Base-by-base conservation (phyloP, 2,329 filamentous ascomycete genomes). In the Pseudocercospora crystallina region DNA sequence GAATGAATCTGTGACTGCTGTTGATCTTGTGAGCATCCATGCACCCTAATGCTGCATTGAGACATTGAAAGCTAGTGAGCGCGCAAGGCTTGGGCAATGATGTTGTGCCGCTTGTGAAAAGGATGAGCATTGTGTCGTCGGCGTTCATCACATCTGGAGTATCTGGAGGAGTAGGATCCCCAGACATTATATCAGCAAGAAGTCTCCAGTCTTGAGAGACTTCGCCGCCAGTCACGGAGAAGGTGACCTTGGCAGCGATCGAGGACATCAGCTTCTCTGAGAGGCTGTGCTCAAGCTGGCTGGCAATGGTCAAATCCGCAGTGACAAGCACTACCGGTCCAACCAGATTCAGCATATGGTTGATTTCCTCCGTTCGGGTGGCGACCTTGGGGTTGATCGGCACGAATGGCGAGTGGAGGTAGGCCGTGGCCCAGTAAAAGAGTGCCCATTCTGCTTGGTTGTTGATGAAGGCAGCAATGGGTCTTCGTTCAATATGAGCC, bases 91-190 rank as follows among this genome's bases (percentile, higher is more conserved):
- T 79, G 5, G 76, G 74, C 0, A 69, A 60, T 5, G 73, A 74
- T 0, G 75, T 77, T n/a, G 75, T 79, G 14, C 76, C 76, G 55
- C 75, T 77, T 14, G 75, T 78, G 61, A 78, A 78, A 30, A 77
- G 64, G 41, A 78, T 70, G 36, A 76, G 64, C 5, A 69, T 69
- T 5, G 60, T 66, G 42, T 67, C 62, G 30, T 59, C 43, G n/a
- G 62, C 55, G 35, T 58, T 53, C 12, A 64, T 53, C 4, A 61
- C 57, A 26, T 65, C 62, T 26, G 64, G 64, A 14, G 64, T 65
- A 40, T 67, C 61, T 33, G 64, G 64, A 31, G 64, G 63, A 5
- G 64, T 62, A 5, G 56, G 59, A 13, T 67, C 64, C 7, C 60
- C 64, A 14, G 61, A 62, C 63, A 67, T 65, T 35, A 65, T 54